Evolutionary conservation across 2,329 filamentous ascomycete species (phyloP), one percentile per base, ranked within the genome.

Genomic region (Pseudopyricularia cyperi): DNA sequence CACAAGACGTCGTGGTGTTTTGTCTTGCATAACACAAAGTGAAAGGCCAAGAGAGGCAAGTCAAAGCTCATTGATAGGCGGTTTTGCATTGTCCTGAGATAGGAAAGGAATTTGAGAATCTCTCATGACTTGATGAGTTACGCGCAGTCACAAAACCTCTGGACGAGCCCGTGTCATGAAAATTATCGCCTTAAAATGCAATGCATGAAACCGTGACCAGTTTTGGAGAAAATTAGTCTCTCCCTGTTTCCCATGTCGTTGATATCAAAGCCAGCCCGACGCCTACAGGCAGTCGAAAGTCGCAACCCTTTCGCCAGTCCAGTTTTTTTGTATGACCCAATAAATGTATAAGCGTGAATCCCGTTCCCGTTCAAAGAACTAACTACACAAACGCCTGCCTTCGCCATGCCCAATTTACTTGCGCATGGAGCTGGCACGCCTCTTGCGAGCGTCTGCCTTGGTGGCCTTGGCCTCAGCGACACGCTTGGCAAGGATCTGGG

Each of bases 381-480:
- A 50, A 50, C 48, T 37, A 50, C 47, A 51, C 37, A 51, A 55
- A 59, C 60, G 55, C 53, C 62, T 60, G 65, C 59, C 60, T 54
- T 35, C 14, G 9, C 32, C 47, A 24, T 34, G 14, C 26, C 19
- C 46, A 7, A 68, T 77, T 76, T 88, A 89, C 78, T 91, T 91
- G 79, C 79, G 83, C 85, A 94, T 89, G 67, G 91, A 96, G 72
- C 87, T 94, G 65, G 91, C 91, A 71, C 93, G 83, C 72, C 93
- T 85, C 89, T 97, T 97, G 79, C 89, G 88, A 72, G 85, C 77
- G 77, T 97, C 91, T 65, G 83, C 84, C 80, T 93, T 91, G 75
- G 85, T 84, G 70, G 86, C 79, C 83, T 96, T 95, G 79, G 89
- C 87, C 80, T 98, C 93, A 69, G 83, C 79, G 67, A 97, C 88